These are phyloP conservation scores for Spiraea crenata DNA, from an alignment of 331 rosid genomes.

Conservation along the genomic window DNA sequence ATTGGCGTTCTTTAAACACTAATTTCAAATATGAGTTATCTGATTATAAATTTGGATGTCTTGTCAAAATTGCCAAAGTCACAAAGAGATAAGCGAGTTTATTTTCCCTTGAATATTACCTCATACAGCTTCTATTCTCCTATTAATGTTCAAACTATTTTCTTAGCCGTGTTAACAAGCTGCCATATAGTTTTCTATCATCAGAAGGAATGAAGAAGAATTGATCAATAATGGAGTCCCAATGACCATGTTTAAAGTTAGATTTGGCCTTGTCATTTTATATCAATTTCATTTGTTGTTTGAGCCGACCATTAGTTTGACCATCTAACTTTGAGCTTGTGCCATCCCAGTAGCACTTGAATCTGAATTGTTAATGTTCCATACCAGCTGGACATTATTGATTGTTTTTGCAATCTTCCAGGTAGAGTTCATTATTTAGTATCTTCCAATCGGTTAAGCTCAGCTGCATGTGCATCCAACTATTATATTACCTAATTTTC, in stretches of 20 bases:
- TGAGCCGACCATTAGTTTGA: background rate
- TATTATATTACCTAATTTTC: background rate
- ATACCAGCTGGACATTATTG: background rate
- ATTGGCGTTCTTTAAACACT: no score
- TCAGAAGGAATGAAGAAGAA: background rate
- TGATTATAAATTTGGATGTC: no score
- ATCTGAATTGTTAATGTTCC: background rate
- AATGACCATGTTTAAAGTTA: background rate
- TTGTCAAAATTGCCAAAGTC: no score
- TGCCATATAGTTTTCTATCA: no score
- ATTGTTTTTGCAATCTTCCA: background rate
- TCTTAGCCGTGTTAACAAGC: no score
- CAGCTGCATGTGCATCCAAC: no score
- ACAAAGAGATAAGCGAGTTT: no score
- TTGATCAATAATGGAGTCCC: background rate
- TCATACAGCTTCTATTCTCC: no score
- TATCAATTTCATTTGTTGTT: background rate
- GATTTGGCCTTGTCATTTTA: background rate
- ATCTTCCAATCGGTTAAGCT: no score
- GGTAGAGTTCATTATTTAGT: conserved; percentile 1
- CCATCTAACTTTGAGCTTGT: background rate
- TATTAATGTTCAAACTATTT: no score
- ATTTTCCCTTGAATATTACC: no score
- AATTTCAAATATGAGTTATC: no score
- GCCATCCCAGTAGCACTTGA: background rate